Percentiles rank a stretch among this genome's conserved stretches.
phyloP scores from a whole-genome alignment of 2,329 filamentous ascomycete genomes.

The Gyromitra esculenta region DNA sequence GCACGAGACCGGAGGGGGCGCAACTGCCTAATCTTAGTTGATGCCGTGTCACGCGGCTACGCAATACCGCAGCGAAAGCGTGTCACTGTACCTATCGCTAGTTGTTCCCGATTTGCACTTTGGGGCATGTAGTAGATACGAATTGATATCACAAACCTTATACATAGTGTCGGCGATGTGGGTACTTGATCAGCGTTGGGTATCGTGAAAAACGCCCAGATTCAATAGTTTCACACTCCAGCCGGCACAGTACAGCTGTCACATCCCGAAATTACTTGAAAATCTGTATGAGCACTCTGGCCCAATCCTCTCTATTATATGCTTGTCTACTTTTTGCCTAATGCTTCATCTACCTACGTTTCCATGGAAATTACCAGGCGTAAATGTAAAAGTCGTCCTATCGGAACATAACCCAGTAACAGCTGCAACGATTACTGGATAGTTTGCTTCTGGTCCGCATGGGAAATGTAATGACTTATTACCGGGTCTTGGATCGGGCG shows the following conservation, averaged over 20 bases:
- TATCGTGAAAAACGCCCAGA: constrained; percentile 28
- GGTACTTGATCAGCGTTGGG: constrained; percentile 16
- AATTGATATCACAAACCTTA: constrained; percentile 35
- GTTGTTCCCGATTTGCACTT: constrained; percentile 39
- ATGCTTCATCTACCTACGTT: constrained; percentile 13
- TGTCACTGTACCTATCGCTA: constrained; percentile 48
- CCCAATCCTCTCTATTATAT: constrained; percentile 4
- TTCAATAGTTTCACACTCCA: constrained; percentile 6
- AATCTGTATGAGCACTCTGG: neutral
- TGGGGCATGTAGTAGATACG: constrained; percentile 14
- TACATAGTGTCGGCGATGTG: constrained; percentile 30
- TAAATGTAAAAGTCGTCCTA: constrained; percentile 5
- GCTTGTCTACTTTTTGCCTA: constrained; percentile 27
- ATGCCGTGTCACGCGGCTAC: constrained; percentile 41
- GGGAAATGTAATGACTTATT: constrained; percentile 3
- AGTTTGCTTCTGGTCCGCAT: constrained; percentile 2
- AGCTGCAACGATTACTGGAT: constrained; percentile 21
- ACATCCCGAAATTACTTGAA: constrained; percentile 16
- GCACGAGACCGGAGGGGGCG: constrained; percentile 31
- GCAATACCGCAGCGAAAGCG: constrained; percentile 41
- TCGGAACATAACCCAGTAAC: constrained; percentile 13
- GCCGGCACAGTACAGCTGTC: constrained; percentile 19
- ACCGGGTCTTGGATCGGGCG: constrained; percentile 11
- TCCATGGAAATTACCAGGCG: constrained; percentile 20
- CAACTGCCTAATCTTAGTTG: constrained; percentile 39